Conservation (phyloP, 257 asterid species). For the Eustoma russellianum region DNA sequence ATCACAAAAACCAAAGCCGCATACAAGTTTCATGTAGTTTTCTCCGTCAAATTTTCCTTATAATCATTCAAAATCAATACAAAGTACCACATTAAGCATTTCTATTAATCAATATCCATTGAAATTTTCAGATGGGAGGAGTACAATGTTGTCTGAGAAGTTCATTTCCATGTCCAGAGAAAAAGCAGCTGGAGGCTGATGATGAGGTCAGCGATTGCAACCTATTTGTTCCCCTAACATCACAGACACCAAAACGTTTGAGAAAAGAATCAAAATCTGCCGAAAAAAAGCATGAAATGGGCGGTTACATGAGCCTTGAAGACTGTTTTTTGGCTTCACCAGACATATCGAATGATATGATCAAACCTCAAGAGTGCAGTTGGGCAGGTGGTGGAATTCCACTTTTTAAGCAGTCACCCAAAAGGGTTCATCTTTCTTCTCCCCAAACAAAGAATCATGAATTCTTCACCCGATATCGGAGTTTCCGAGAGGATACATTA, state of each 20-base stretch:
- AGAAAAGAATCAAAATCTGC: conserved; percentile 2
- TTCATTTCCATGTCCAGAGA: neutral
- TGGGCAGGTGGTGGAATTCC: conserved; percentile 11
- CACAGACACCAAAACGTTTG: neutral
- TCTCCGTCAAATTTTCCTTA: conserved; percentile 2
- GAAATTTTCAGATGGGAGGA: conserved; percentile 12
- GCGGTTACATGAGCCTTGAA: conserved; percentile 5
- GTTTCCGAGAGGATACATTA: neutral
- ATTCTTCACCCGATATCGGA: conserved; percentile 2
- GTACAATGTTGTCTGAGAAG: conserved; percentile 7
- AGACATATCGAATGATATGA: neutral
- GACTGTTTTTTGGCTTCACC: conserved; percentile 13
- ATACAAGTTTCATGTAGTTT: neutral
- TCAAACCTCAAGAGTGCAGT: neutral
- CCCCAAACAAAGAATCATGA: neutral
- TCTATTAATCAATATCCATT: conserved; percentile 1
- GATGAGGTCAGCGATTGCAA: neutral
- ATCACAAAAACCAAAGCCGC: conserved; percentile 1
- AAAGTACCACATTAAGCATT: neutral
- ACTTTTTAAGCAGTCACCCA: conserved; percentile 4
- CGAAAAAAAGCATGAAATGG: neutral
- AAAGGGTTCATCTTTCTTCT: conserved; percentile 7
- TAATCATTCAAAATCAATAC: neutral
- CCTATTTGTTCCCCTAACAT: too few relatives aligned
- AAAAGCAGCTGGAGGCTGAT: neutral